Evolutionary conservation across 371 early-diverging fungal species (phyloP).

Genomic region (Syncephalastrum racemosum): DNA sequence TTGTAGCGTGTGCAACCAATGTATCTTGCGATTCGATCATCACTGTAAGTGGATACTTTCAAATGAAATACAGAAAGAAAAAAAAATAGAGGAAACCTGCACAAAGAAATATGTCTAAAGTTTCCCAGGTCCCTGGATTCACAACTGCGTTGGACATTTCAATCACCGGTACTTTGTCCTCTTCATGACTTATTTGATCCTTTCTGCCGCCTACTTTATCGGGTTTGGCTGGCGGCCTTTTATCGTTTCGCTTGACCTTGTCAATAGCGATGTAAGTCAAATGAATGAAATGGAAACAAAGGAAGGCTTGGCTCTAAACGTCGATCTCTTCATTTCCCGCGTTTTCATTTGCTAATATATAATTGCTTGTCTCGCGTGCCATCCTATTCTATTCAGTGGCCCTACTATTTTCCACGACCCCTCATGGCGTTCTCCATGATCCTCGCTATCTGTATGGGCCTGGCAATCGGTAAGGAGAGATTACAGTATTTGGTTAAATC

Average conservation of each 20-base stretch:
- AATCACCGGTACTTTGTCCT: conserved; percentile 84
- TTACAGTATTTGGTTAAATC: not conserved
- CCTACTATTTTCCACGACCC: conserved; percentile 58
- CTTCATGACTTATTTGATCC: conserved; percentile 69
- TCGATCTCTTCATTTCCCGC: no score
- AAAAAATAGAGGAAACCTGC: not conserved
- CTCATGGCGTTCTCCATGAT: conserved; percentile 58
- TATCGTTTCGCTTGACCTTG: conserved; percentile 49
- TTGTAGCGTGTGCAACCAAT: conserved; percentile 85
- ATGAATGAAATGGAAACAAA: not conserved
- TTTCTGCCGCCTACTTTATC: conserved; percentile 66
- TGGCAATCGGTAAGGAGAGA: conserved; percentile 43
- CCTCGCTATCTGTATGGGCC: conserved; percentile 59
- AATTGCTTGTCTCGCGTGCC: no score
- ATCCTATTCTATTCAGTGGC: conserved; percentile 44
- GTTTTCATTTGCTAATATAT: no score
- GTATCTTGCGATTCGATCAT: conserved; percentile 76
- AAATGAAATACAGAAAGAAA: not conserved
- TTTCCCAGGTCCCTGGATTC: conserved; percentile 66
- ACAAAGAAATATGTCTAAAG: not conserved
- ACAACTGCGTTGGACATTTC: conserved; percentile 81
- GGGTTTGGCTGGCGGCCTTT: conserved; percentile 59
- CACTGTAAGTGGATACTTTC: conserved; percentile 48
- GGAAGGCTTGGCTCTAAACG: not conserved
- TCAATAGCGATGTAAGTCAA: conserved; percentile 41